These are phyloP conservation scores for Gastrolobium villosum DNA, from an alignment of 306 rosid species.

Conservation along the genomic window DNA sequence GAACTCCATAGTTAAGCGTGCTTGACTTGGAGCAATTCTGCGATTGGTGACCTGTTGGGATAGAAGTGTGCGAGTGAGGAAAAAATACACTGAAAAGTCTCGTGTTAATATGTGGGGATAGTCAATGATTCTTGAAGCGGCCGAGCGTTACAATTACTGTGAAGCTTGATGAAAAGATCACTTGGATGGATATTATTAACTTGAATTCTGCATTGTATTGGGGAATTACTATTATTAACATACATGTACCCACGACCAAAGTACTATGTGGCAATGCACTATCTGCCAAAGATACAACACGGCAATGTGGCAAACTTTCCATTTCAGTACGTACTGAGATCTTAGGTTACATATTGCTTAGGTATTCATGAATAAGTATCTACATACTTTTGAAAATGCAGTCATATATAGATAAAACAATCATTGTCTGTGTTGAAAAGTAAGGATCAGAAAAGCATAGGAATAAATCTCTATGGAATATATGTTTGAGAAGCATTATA, in stretches of 20 bases:
- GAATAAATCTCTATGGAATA: not conserved
- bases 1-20: no score
- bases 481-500: constrained; percentile 49
- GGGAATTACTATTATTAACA: not conserved
- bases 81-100: no score
- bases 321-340: constrained; percentile 26
- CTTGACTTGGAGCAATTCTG: no score
- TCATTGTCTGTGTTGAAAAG: not conserved
- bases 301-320: constrained; percentile 35
- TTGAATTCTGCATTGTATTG: not conserved
- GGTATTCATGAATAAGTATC: constrained; percentile 33
- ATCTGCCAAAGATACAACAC: constrained; percentile 30
- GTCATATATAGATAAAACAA: not conserved
- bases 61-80: no score
- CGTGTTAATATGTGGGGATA: no score
- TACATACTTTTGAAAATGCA: not conserved
- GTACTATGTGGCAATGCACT: not conserved
- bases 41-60: no score
- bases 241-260: constrained; percentile 20
- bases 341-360: not conserved
- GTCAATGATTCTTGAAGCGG: no score
- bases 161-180: not conserved
- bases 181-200: not conserved
- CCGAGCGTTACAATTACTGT: no score
- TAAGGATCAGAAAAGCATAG: no score